phyloP scores from a whole-genome alignment of 306 rosid genomes.

The Coriaria nepalensis region DNA sequence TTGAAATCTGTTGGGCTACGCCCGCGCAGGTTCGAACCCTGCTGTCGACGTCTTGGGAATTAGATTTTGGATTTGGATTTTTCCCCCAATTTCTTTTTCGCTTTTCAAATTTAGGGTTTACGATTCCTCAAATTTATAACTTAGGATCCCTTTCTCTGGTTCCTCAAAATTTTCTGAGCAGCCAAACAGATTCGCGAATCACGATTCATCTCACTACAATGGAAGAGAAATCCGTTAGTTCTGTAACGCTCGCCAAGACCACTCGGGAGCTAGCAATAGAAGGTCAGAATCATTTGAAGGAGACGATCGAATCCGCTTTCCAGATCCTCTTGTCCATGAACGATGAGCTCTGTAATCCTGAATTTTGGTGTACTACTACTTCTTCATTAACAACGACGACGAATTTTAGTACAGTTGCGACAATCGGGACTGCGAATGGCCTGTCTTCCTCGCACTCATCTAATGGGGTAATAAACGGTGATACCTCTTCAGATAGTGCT shows the following conservation, averaged over 20 bases:
- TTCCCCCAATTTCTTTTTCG: not conserved
- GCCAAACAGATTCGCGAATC: too few species aligned
- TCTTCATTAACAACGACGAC: constrained; percentile 6
- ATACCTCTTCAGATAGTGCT: constrained; percentile 46
- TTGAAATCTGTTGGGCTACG: constrained; percentile 21
- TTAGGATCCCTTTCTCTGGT: too few species aligned
- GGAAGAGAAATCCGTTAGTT: constrained; percentile 40
- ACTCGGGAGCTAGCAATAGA: constrained; percentile 77
- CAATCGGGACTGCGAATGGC: constrained; percentile 12
- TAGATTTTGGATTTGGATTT: not conserved
- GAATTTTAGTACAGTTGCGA: constrained; percentile 10
- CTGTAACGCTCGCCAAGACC: constrained; percentile 25
- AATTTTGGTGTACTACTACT: constrained; percentile 55
- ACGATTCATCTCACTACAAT: constrained; percentile 3
- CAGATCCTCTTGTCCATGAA: constrained; percentile 94
- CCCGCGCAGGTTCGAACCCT: constrained; percentile 24
- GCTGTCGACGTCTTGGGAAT: constrained; percentile 5
- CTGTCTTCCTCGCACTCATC: constrained; percentile 26
- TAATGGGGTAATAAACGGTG: constrained; percentile 37
- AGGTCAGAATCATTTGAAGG: constrained; percentile 70
- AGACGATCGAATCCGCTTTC: constrained; percentile 71
- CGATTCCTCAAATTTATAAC: not conserved
- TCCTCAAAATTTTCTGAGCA: too few species aligned
- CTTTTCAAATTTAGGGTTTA: constrained; percentile 2
- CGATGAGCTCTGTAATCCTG: constrained; percentile 86